A percentile compares a stretch with the other conserved stretches of the same genome.
Evolutionary conservation across 257 asterid genomes (phyloP).

Genomic region (Orobanche coerulescens): DNA sequence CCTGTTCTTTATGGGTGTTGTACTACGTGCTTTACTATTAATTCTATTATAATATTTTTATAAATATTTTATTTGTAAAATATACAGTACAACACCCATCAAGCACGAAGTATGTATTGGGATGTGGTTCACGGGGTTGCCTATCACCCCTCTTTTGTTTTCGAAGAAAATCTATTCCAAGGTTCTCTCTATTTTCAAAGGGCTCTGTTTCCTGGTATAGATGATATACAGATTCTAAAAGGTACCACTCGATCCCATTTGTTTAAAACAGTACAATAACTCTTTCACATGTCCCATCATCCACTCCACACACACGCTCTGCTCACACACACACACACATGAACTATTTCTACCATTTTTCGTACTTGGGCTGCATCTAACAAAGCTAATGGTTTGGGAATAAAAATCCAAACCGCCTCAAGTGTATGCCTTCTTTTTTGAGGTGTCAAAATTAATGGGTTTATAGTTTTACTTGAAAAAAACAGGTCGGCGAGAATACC

Average conservation of each 20-base stretch:
- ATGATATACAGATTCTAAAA: slow-evolving; percentile 34
- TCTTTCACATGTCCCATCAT: slow-evolving; percentile 32
- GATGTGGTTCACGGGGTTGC: too few species aligned
- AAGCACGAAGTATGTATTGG: too few species aligned
- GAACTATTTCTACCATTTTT: slow-evolving; percentile 19
- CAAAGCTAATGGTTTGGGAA: slow-evolving; percentile 18
- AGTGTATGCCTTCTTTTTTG: not conserved
- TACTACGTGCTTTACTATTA: too few species aligned
- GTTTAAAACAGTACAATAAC: slow-evolving; percentile 16
- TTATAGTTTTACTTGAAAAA: slow-evolving; percentile 12
- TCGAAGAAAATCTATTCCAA: slow-evolving; percentile 16
- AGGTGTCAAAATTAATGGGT: slow-evolving; percentile 20
- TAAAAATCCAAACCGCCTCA: slow-evolving; percentile 26
- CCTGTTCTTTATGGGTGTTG: too few species aligned
- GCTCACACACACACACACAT: not conserved
- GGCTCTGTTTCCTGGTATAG: slow-evolving; percentile 26
- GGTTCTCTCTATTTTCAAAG: slow-evolving; percentile 12
- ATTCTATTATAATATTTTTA: too few species aligned
- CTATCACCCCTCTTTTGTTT: not conserved
- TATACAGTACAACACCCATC: too few species aligned
- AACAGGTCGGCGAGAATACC: not conserved
- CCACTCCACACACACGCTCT: slow-evolving; percentile 23
- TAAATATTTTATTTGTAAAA: too few species aligned
- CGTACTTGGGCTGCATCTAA: slow-evolving; percentile 17
- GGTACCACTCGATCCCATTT: slow-evolving; percentile 36